Evolutionary conservation across 495 filamentous ascomycete genomes (phyloP), one percentile per base, ranked within the genome.

Genomic region (Pseudomonodictys pantanalensis): DNA sequence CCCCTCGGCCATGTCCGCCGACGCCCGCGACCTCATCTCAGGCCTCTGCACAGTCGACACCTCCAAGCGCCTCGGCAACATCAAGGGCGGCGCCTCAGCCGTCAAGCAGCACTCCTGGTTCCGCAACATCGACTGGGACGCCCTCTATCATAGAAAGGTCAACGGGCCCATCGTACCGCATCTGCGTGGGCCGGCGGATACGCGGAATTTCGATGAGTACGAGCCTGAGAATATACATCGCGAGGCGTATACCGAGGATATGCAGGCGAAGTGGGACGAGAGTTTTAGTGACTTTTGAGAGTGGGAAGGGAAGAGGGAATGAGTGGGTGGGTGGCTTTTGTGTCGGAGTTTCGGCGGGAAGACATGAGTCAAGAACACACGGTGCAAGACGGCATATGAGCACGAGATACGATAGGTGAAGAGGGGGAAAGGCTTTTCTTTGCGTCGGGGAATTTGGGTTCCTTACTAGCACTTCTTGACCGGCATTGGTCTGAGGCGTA

Each of bases 21-120:
- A 86, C 51, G 90, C 92, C 8, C 84, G 90, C 65, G 86, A 91
- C 69, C 87, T 98, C 52, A 90, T 98, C 65, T 81, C 82, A 8
- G 79, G 84, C 30, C 83, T 98, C 51, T 97, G 92, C 77, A 93
- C 89, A 38, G 90, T 91, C 33, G 92, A 95, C 69, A 87, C 90
- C 7, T 87, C 88, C 0, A 85, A 90, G 47, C 85, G 93, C 44
- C 77, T 98, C 17, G 93, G 93, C 41, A 89, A 97, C 71, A 90
- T 97, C 56, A 83, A 83, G 47, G 91, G 90, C 51, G 91, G 93
- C 47, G 86, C 90, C 10, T 79, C 78, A 23, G 79, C 85, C 54
- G 92, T 98, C 54, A 96, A 95, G 72, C 72, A 78, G 2, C 93
- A 98, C 64, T 84, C 89, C 1, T 98, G 95, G 73, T 98, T 97